These are phyloP conservation scores for Candida jianshihensis DNA, from an alignment of 805 yeast genomes.

Conservation along the genomic window DNA sequence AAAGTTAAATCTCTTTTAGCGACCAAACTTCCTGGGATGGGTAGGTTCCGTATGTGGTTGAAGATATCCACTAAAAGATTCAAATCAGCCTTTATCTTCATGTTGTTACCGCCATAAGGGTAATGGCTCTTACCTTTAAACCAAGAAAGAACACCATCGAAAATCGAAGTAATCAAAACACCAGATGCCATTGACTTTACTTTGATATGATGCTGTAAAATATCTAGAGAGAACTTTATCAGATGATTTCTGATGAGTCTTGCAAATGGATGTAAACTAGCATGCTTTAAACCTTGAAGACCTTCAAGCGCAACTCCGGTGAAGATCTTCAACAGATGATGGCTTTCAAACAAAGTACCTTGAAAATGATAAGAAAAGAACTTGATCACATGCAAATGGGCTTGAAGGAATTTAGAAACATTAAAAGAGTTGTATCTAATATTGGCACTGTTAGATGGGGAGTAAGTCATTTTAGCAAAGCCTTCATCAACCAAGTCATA, in stretches of 20 bases:
- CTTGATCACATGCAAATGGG: constrained; percentile 63
- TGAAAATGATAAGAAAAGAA: constrained; percentile 73
- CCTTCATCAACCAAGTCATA: constrained; percentile 55
- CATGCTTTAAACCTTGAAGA: constrained; percentile 41
- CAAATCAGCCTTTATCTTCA: constrained; percentile 65
- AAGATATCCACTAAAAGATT: constrained; percentile 47
- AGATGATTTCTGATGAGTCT: constrained; percentile 70
- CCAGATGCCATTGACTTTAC: constrained; percentile 39
- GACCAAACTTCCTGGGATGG: constrained; percentile 24
- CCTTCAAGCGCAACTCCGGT: constrained; percentile 55
- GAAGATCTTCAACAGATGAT: constrained; percentile 60
- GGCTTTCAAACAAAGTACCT: constrained; percentile 67
- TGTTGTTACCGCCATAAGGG: constrained; percentile 81
- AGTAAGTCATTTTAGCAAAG: constrained; percentile 74
- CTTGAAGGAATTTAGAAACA: constrained; percentile 46
- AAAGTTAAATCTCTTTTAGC: constrained; percentile 48
- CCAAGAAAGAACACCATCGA: constrained; percentile 75
- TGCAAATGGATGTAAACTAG: constrained; percentile 80
- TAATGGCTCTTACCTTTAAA: constrained; percentile 53
- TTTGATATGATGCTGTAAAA: constrained; percentile 48
- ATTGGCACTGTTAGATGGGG: constrained; percentile 68
- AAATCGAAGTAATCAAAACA: constrained; percentile 38
- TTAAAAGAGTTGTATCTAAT: constrained; percentile 44
- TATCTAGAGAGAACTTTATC: constrained; percentile 57
- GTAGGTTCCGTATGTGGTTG: constrained; percentile 13